Conservation (phyloP, 495 filamentous ascomycete genomes). For the Tuber calosporum region DNA sequence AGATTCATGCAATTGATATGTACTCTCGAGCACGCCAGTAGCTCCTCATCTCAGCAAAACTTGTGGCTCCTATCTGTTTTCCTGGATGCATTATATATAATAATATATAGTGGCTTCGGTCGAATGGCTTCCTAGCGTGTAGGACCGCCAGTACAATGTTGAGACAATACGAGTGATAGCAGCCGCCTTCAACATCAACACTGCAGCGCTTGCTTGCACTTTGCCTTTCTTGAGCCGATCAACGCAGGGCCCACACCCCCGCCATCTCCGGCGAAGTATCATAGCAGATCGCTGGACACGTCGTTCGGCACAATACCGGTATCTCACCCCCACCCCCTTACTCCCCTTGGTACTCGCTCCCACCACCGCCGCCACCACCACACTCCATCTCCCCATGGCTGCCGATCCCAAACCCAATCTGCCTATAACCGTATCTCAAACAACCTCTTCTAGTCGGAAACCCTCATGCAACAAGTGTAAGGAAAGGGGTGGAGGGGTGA, state of each 20-base stretch:
- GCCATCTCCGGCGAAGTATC: constrained; percentile 28
- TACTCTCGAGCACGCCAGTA: too few species aligned
- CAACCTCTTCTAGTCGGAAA: neutral
- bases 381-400: neutral
- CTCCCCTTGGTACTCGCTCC: neutral
- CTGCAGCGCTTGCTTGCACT: neutral
- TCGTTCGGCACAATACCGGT: constrained; percentile 13
- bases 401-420: neutral
- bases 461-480: neutral
- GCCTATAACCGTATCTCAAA: neutral
- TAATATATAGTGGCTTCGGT: neutral
- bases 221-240: constrained; percentile 9
- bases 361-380: neutral
- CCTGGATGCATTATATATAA: neutral
- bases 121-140: neutral
- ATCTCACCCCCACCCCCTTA: constrained; percentile 8
- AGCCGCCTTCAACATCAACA: neutral
- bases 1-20: constrained; percentile 2
- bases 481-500: neutral
- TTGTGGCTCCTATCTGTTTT: neutral
- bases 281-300: constrained; percentile 29
- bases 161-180: constrained; percentile 2
- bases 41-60: neutral
- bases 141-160: neutral
- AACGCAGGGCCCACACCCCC: constrained; percentile 27